Evolutionary conservation across 192 early-diverging fungal species (phyloP), one percentile per base, ranked within the genome.

Genomic region (Dimargaris xerosporica): DNA sequence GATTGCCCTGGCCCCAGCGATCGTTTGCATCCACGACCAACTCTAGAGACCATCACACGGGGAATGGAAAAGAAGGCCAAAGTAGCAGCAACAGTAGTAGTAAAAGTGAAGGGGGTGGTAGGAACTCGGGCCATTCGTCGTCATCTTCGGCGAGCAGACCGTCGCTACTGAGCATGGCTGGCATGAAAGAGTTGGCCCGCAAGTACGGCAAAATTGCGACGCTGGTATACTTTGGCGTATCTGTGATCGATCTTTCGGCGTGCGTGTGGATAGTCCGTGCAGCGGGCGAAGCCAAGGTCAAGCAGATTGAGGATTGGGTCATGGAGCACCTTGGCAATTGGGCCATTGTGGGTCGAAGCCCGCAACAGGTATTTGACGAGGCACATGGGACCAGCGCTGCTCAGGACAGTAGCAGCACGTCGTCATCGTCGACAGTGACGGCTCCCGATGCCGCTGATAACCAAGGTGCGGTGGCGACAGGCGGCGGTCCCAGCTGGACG

Each of bases 121-220:
- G n/a, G n/a, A n/a, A n/a, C n/a, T n/a, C n/a, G n/a, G n/a, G n/a
- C n/a, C n/a, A n/a, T n/a, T n/a, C n/a, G n/a, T n/a, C n/a, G n/a
- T n/a, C n/a, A n/a, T n/a, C n/a, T n/a, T n/a, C n/a, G n/a, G n/a
- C n/a, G n/a, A n/a, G n/a, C n/a, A n/a, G n/a, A n/a, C n/a, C n/a
- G n/a, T n/a, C n/a, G n/a, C n/a, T n/a, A n/a, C n/a, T n/a, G n/a
- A n/a, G n/a, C n/a, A n/a, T n/a, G n/a, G n/a, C n/a, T n/a, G n/a
- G n/a, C n/a, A n/a, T n/a, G n/a, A n/a, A n/a, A n/a, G 45, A 75
- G 61, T 69, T 78, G 42, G 69, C 72, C 66, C 70, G 75, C 67
- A 74, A 78, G 67, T 78, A 78, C 55, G 76, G 76, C 10, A 68
- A 71, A 21, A 60, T 78, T 23, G 76, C 73, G 21, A 64, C 74